phyloP scores from a whole-genome alignment of 768 basidiomycete species.

The Psilocybe azurescens region DNA sequence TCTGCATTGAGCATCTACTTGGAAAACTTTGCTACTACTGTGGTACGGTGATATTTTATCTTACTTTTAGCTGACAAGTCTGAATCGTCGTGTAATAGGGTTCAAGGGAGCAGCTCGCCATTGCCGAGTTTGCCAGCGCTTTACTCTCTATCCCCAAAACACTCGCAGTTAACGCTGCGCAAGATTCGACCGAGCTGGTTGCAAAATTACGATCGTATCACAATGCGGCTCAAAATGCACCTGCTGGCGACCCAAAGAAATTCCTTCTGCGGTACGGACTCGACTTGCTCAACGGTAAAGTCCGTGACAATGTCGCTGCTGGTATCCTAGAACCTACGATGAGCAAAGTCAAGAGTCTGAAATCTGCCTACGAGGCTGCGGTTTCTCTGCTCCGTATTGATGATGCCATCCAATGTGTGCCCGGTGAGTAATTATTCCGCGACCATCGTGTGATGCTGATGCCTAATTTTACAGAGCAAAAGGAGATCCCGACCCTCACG shows the following conservation, averaged over 20 bases:
- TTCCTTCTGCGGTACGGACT: slow-evolving; percentile 90
- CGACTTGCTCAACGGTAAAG: slow-evolving; percentile 92
- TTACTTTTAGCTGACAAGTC: slow-evolving; percentile 2
- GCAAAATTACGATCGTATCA: slow-evolving; percentile 97
- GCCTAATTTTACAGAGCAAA: slow-evolving; percentile 57
- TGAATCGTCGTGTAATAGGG: slow-evolving; percentile 58
- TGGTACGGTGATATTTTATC: slow-evolving; percentile 60
- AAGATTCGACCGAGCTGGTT: slow-evolving; percentile 96
- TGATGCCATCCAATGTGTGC: slow-evolving; percentile 91
- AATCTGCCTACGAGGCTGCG: slow-evolving; percentile 96
- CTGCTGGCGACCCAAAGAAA: slow-evolving; percentile 90
- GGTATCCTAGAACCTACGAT: slow-evolving; percentile 97
- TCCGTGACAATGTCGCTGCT: slow-evolving; percentile 92
- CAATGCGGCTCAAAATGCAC: slow-evolving; percentile 94
- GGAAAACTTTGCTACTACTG: slow-evolving; percentile 97
- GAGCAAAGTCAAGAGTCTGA: slow-evolving; percentile 96
- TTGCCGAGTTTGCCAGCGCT: slow-evolving; percentile 97
- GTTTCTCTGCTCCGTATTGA: slow-evolving; percentile 95
- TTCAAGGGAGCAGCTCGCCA: slow-evolving; percentile 96
- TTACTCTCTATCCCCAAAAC: slow-evolving; percentile 96
- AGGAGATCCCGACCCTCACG: slow-evolving; percentile 74
- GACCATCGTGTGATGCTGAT: slow-evolving; percentile 21
- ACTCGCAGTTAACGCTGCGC: slow-evolving; percentile 96
- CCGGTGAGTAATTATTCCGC: slow-evolving; percentile 57
- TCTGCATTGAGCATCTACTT: slow-evolving; percentile 96